Base-by-base conservation (phyloP, 371 early-diverging fungal species). In the Haplosporangium sp. region DNA sequence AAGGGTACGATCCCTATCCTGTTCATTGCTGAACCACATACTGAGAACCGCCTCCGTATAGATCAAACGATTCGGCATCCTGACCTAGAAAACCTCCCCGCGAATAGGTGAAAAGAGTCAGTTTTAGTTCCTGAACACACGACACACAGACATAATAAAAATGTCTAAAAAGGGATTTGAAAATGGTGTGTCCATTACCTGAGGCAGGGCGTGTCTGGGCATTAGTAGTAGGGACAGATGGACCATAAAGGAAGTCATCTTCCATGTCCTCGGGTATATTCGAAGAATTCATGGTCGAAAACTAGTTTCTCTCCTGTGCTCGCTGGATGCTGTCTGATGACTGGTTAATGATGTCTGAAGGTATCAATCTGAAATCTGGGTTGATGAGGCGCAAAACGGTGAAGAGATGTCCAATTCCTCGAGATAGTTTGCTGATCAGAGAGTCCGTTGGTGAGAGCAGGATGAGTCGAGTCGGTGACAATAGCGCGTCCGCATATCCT, bases 241-340 rank as follows among this genome's bases (percentile, higher is more conserved):
- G 62, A 56, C 80, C 80, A 40, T 79, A 79, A 36, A 79, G 52
- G 51, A 79, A 79, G 66, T 79, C 80, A 58, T 79, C 80, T 63
- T 73, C 73, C 43, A 73, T 67, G 63, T 73, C 80, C 48, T 79
- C 80, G 21, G 69, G 64, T 73, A 79, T 69, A 46, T 79, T 46
- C 38, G 71, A 62, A 41, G 29, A 29, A 29, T 61, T 77, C 64
- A 71, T 67, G 62, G 21, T 53, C 29, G 29, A 29, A 29, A 29
- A 29, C 29, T 29, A 29, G 29, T 29, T 29, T 29, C 29, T 29
- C 29, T 29, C 29, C 29, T 29, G 29, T 4, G 29, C 29, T 29
- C 1, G 29, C 29, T 29, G 29, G 29, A 29, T 29, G 29, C 29
- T 29, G 29, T 29, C 29, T 29, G 29, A 29, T 29, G 29, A 4